Evolutionary conservation across 2,329 filamentous ascomycete genomes (phyloP).

Genomic region (Phialemonium atrogriseum): DNA sequence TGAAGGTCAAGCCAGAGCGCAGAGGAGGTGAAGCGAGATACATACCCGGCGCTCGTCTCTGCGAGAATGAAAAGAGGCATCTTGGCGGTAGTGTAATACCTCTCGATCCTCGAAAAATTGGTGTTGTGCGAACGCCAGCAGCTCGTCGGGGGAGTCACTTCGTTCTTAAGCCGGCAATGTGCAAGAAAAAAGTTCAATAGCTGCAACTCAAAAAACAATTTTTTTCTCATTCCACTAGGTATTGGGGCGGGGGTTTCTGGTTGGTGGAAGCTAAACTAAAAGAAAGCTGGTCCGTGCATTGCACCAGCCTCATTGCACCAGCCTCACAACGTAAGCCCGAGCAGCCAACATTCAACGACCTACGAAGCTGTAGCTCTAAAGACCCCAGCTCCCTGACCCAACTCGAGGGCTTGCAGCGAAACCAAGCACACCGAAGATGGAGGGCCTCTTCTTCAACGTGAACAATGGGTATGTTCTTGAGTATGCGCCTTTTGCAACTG

Average conservation of each 20-base stretch:
- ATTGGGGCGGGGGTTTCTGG: neutral
- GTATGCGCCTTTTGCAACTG: constrained; percentile 2
- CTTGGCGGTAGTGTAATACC: constrained; percentile 24
- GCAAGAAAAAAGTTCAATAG: constrained; percentile 16
- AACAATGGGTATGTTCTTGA: constrained; percentile 75
- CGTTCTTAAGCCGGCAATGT: constrained; percentile 4
- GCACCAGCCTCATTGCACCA: too few species aligned
- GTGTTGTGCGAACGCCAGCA: constrained; percentile 14
- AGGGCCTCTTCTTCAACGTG: constrained; percentile 90
- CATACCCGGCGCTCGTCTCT: constrained; percentile 78
- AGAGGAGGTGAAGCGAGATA: constrained; percentile 16
- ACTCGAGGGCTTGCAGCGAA: constrained; percentile 5
- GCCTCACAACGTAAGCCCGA: too few species aligned
- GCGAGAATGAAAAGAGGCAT: constrained; percentile 91
- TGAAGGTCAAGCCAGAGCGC: constrained; percentile 4
- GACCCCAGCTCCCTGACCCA: too few species aligned
- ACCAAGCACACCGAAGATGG: constrained; percentile 49
- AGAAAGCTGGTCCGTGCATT: too few species aligned
- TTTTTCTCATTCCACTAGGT: constrained; percentile 26
- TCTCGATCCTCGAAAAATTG: constrained; percentile 9
- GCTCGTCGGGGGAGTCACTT: too few species aligned
- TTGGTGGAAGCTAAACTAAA: neutral
- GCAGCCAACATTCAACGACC: neutral
- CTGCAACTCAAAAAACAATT: constrained; percentile 25
- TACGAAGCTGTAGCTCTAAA: neutral